Base-by-base conservation (phyloP, 2,329 filamentous ascomycete genomes). In the Blastomyces emzantsi region DNA sequence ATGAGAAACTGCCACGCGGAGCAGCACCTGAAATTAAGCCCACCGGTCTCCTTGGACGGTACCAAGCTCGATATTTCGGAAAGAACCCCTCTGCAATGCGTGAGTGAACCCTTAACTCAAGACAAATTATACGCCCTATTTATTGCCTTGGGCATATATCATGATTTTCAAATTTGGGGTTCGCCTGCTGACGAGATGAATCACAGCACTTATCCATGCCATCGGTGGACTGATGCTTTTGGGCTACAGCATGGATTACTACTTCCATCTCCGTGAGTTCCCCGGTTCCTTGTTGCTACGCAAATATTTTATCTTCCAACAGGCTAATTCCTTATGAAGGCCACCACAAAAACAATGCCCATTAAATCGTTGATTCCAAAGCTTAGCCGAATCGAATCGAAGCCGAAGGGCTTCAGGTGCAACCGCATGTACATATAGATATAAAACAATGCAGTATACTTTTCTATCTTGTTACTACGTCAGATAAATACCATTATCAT, bases 301-400 rank as follows among this genome's bases (percentile, higher is more conserved):
- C 17, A 49, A 49, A 13, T 28, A 25, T 25, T 15, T 15, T 9
- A 47, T 30, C 30, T 7, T 30, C 43, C 62, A 47, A 61, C 57
- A 65, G 67, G 62, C 67, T 59, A 61, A 22, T 39, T n/a, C 33
- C 47, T 17, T 33, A 56, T 62, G 62, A 71, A 99, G 94, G 94
- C 74, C 93, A 99, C 87, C 93, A 97, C 90, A 99, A 99, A 90
- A 97, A 99, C 89, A 95, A 99, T 80, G 90, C 91, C 73, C 94
- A 99, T 85, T 99, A 95, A 82, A 75, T 66, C 65, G 67, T 64
- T 66, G 58, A 25, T 45, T 19, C 41, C 6, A 49, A 36, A 22
- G 22, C 28, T 17, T n/a, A 36, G 9, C 4, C 43, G 25, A 30
- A 25, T 49, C 33, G 28, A 45, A 47, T 7, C 17, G 4, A 49